Percentiles rank a stretch among this genome's conserved stretches.
Conservation (phyloP, 2,329 filamentous ascomycete genomes). For the Beauveria scarabaeidicola region DNA sequence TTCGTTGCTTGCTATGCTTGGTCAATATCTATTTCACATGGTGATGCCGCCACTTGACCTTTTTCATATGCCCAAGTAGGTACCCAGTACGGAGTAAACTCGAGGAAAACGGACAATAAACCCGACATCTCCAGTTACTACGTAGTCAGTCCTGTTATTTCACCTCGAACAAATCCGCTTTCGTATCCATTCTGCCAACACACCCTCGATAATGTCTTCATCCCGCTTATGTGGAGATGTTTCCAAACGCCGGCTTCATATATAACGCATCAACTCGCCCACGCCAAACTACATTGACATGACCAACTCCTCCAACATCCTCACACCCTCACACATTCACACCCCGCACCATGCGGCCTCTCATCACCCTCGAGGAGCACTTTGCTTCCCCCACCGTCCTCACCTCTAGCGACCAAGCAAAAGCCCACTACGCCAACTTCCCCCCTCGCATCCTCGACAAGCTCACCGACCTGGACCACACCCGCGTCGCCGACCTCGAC, state of each 20-base stretch:
- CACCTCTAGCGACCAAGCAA: slow-evolving; percentile 10
- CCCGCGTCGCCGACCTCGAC: slow-evolving; percentile 18
- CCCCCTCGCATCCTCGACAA: slow-evolving; percentile 16
- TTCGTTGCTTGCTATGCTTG: neutral
- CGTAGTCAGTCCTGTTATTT: neutral
- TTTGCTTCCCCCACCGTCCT: slow-evolving; percentile 20
- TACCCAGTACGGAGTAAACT: neutral
- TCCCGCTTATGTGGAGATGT: neutral
- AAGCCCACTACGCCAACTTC: slow-evolving; percentile 17
- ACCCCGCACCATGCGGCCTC: slow-evolving; percentile 14
- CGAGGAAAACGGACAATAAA: neutral
- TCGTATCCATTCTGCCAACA: neutral
- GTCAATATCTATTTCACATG: neutral
- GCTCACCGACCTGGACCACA: slow-evolving; percentile 16
- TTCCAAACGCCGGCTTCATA: neutral
- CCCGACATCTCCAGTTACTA: neutral
- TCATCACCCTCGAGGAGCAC: slow-evolving; percentile 36
- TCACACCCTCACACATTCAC: too few species aligned
- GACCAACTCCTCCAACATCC: neutral
- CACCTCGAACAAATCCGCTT: neutral
- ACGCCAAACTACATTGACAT: neutral
- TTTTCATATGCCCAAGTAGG: too few species aligned
- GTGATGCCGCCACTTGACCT: neutral
- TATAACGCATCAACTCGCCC: neutral
- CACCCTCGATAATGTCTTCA: neutral